Base-by-base conservation (phyloP, 257 asterid species). In the Apocynum venetum region DNA sequence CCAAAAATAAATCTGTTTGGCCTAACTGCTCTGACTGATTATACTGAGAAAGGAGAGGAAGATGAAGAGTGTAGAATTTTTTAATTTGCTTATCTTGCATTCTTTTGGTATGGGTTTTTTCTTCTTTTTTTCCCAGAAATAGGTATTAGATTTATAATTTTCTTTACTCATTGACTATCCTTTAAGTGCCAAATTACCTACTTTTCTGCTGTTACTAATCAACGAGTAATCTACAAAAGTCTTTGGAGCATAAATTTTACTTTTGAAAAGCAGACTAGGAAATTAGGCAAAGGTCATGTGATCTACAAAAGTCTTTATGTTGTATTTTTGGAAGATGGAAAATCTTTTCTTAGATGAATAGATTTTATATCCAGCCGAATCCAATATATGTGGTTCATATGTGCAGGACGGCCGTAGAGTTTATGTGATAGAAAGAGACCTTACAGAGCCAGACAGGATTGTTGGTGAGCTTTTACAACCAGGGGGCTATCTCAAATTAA, bases 381-480 rank as follows among this genome's bases (percentile, higher is more conserved):
- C 47, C 25, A 13, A 40, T 66, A 2, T 40, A 8, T 66, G 25
- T 66, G 71, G 51, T 41, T 0, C 31, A 66, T 57, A 7, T 66
- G 44, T 66, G 31, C 52, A 84, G 87, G 85, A 84, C 51, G 87
- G 87, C 11, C 83, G 85, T 9, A 51, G 69, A 77, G 85, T 84
- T 71, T 85, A 75, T 49, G 82, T 81, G 47, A 77, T 84, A 4
- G 87, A 84, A 65, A 84, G 82, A 64, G 78, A 84, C 78, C 75
- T 84, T 46, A 77, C 66, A 0, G 80, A 84, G 64, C 87, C 87
- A 41, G 77, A 84, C 52, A 76, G 84, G 44, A 78, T 84, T 63
- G 87, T 80, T 53, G 87, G 87, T 14, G 87, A 84, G 55, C 76
- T 81, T 20, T 49, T 84, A 70, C 87, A 84, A 78, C 87, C 87